Base-by-base conservation (phyloP, 805 yeast genomes). In the Grigorovia transvaalensis region DNA sequence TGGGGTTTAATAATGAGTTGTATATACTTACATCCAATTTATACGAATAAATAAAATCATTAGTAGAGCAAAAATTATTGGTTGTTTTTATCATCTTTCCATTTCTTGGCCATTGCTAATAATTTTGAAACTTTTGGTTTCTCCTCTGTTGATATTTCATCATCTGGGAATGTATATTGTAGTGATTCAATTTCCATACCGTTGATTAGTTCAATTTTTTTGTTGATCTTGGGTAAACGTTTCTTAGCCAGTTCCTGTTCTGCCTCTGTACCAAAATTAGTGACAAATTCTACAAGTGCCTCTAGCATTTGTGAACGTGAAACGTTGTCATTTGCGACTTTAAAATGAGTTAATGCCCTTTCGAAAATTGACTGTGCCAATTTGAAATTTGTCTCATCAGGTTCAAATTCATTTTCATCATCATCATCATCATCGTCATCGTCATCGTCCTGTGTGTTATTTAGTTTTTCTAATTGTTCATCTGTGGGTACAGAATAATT, bases 161-260 rank as follows among this genome's bases (percentile, higher is more conserved):
- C 86, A 46, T 83, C 86, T 1, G 90, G 87, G 59, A 85, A 88
- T 4, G 77, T 67, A 63, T 81, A 84, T 51, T 81, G 89, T 49
- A 72, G 60, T 56, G 73, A 73, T 58, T 82, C 88, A 53, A 77
- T 75, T 51, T 76, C 77, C 1, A 72, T 61, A 2, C 79, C 82
- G 57, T 75, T 72, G 7, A 56, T 56, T 2, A 44, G 13, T 5
- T n/a, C 50, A 18, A 42, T 53, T 35, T 48, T 51, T 56, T 73
- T 78, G 18, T 77, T 76, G 11, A 76, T 59, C 8, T 71, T 67
- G 0, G 96, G 96, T 47, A 79, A 62, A 56, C 82, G 76, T 29
- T 65, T 64, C 9, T 62, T 62, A 4, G 82, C 73, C 7, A 53
- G 55, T 1, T 60, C 62, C 13, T 69, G 56, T 0, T 76, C 57